Evolutionary conservation across 495 filamentous ascomycete genomes (phyloP).

Genomic region (Tuber umbilicatum): DNA sequence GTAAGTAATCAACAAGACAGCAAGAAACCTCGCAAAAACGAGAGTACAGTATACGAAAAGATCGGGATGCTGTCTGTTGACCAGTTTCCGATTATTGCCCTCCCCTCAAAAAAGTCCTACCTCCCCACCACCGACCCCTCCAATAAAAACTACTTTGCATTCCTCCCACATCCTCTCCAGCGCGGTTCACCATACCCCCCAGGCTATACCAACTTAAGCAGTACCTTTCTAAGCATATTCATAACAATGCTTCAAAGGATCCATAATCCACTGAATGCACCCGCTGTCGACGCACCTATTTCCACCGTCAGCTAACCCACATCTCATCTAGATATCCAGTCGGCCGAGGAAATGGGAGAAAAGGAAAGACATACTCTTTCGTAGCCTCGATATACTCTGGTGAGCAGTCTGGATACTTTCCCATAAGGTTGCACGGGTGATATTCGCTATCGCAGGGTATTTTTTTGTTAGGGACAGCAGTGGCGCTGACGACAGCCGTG

Average conservation of each 20-base stretch:
- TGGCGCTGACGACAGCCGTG: constrained; percentile 1
- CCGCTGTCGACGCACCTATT: constrained; percentile 9
- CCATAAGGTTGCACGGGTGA: constrained; percentile 12
- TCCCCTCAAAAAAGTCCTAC: too few relatives aligned
- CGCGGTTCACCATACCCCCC: neutral
- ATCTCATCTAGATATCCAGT: constrained; percentile 14
- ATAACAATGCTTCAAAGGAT: constrained; percentile 18
- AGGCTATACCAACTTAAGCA: neutral
- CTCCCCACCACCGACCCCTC: neutral
- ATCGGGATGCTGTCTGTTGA: neutral
- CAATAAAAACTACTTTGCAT: neutral
- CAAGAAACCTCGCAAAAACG: neutral
- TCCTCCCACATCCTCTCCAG: too few relatives aligned
- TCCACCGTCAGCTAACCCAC: neutral
- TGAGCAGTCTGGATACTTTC: constrained; percentile 11
- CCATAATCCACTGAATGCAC: constrained; percentile 15
- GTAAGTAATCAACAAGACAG: neutral
- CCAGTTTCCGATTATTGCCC: neutral
- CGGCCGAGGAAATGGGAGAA: too few relatives aligned
- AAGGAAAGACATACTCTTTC: constrained; percentile 8
- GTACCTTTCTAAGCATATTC: neutral
- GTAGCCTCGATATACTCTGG: constrained; percentile 11
- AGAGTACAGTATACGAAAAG: neutral
- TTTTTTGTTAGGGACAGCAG: constrained; percentile 6
- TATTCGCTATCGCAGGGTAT: neutral